These are phyloP conservation scores for Scalesia atractyloides DNA, from an alignment of 129 eudicot genomes.

Conservation along the genomic window DNA sequence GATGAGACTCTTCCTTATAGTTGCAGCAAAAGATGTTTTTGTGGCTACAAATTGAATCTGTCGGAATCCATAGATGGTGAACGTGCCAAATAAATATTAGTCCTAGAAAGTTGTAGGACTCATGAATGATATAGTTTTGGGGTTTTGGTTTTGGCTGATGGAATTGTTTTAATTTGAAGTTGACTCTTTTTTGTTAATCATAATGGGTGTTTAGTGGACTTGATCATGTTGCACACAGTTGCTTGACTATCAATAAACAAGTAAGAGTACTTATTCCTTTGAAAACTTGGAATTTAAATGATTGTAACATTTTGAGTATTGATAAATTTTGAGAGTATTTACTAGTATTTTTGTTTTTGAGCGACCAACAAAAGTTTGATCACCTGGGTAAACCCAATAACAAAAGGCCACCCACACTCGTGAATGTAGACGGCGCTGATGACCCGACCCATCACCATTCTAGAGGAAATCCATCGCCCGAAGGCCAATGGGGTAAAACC, in stretches of 20 bases:
- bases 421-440: no score
- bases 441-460: no score
- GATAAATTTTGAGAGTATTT: no score
- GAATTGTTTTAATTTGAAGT: constrained; percentile 23
- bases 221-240: not conserved
- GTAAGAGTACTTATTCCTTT: no score
- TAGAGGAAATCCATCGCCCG: no score
- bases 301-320: no score
- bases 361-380: no score
- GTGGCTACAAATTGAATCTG: constrained; percentile 41
- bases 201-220: not conserved
- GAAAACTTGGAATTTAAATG: no score
- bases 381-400: no score
- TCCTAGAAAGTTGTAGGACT: constrained; percentile 26
- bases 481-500: no score
- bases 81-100: constrained; percentile 32
- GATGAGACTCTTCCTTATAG: constrained; percentile 52
- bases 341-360: no score
- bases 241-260: not conserved
- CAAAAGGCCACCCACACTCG: no score
- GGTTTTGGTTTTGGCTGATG: constrained; percentile 24
- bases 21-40: constrained; percentile 53
- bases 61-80: not conserved
- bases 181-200: not conserved
- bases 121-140: constrained; percentile 29